Evolutionary conservation across 192 early-diverging fungal species (phyloP).

Genomic region (Coemansia sp.): DNA sequence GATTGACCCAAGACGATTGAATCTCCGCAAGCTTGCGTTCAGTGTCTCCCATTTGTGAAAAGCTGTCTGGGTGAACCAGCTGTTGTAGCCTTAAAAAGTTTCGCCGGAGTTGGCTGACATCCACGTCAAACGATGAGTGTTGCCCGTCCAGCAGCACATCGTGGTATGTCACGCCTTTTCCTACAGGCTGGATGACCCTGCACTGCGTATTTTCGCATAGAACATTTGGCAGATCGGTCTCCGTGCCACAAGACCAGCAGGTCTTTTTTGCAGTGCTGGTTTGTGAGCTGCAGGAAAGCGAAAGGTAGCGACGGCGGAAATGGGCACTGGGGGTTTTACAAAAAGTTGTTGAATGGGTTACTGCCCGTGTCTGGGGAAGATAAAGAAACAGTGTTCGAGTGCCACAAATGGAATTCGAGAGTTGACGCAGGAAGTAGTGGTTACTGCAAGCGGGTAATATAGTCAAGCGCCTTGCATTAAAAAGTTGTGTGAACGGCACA

Average conservation of each 20-base stretch:
- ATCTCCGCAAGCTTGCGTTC: constrained; percentile 42
- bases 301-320: background rate
- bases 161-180: constrained; percentile 58
- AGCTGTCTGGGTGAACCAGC: constrained; percentile 83
- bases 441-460: background rate
- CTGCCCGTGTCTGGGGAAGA: background rate
- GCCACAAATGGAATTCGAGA: background rate
- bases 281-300: background rate
- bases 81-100: constrained; percentile 79
- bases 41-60: constrained; percentile 47
- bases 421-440: background rate
- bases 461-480: background rate
- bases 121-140: constrained; percentile 64
- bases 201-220: constrained; percentile 62
- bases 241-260: constrained; percentile 67
- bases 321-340: background rate
- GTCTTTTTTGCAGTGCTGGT: constrained; percentile 9
- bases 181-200: constrained; percentile 60
- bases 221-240: constrained; percentile 46
- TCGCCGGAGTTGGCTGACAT: constrained; percentile 59
- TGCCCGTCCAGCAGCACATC: constrained; percentile 54
- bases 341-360: background rate
- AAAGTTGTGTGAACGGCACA: background rate
- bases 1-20: constrained; percentile 84
- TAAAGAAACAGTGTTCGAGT: background rate